Conservation (phyloP, 371 early-diverging fungal species). For the Circinella umbellata region DNA sequence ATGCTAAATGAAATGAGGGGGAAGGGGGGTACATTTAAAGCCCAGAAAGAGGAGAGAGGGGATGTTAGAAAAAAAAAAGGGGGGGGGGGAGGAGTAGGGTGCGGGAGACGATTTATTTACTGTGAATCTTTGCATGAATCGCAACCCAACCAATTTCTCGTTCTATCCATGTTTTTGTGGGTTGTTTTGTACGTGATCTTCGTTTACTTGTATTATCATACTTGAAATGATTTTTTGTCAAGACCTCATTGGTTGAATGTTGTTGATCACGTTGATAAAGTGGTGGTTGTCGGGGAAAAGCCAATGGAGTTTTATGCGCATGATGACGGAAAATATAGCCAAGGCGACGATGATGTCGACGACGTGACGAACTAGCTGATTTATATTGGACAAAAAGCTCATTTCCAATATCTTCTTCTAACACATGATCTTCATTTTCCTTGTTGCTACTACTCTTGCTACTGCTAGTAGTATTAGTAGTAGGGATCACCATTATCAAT, state of each 20-base stretch:
- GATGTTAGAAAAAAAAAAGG: too few relatives aligned
- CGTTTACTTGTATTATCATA: background rate
- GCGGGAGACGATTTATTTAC: background rate
- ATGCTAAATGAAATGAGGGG: too few relatives aligned
- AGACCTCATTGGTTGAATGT: background rate
- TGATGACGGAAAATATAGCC: background rate
- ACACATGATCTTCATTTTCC: background rate
- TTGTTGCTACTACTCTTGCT: background rate
- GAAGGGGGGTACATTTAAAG: too few relatives aligned
- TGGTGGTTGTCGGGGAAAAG: background rate
- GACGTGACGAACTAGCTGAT: slow-evolving; percentile 6
- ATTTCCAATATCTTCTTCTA: slow-evolving; percentile 1
- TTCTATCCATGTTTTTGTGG: slow-evolving; percentile 6
- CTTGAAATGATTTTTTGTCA: background rate
- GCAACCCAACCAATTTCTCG: slow-evolving; percentile 6
- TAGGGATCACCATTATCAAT: background rate
- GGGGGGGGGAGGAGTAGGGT: too few relatives aligned
- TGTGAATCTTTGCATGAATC: slow-evolving; percentile 1
- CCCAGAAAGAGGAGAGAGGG: too few relatives aligned
- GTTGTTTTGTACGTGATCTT: background rate
- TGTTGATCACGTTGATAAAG: background rate
- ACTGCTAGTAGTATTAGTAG: background rate
- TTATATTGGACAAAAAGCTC: slow-evolving; percentile 5
- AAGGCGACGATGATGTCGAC: background rate
- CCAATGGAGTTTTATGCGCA: background rate